Evolutionary conservation across 805 yeast species (phyloP), one percentile per base, ranked within the genome.

Genomic region (Ogataea trehalophila): DNA sequence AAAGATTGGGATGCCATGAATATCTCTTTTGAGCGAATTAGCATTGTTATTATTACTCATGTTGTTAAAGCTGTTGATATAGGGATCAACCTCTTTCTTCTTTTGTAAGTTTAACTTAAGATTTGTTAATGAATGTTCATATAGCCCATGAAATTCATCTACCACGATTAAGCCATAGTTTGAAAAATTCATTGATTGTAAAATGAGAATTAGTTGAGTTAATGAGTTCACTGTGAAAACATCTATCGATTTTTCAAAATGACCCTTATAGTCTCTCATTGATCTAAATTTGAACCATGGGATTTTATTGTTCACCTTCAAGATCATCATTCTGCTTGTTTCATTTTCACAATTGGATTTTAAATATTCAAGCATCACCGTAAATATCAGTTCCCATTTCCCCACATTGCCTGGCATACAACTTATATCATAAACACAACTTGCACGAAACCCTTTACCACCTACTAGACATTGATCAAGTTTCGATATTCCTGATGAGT

Each of bases 141-240:
- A 63, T 6, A 62, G 37, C 3, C 38, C 52, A 35, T 60, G 60
- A 46, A 65, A 66, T 16, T 60, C 61, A 36, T 64, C 68, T 2
- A 66, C 45, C 4, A 66, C 35, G 1, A 65, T 49, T 39, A 63
- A 38, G 11, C 53, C 56, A 39, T 56, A 65, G 0, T 47, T 38
- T 5, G 44, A 16, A 42, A 54, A 50, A n/a, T 58, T 49, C 1
- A 42, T 11, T 3, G 49, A 44, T 20, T 62, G 56, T n/a, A 63
- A 46, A 1, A 58, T 33, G 5, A 48, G 44, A 6, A 61, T 53
- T 5, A 65, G 42, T 26, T 61, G 59, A 2, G 58, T 45, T 17
- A 62, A 46, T 1, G 59, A 50, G 9, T 48, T 42, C 1, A 58
- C 48, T 7, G 46, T 42, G 11, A 58, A 29, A 15, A 51, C 33